Evolutionary conservation across 2,329 filamentous ascomycete species (phyloP).

Genomic region (Fusarium sp.): DNA sequence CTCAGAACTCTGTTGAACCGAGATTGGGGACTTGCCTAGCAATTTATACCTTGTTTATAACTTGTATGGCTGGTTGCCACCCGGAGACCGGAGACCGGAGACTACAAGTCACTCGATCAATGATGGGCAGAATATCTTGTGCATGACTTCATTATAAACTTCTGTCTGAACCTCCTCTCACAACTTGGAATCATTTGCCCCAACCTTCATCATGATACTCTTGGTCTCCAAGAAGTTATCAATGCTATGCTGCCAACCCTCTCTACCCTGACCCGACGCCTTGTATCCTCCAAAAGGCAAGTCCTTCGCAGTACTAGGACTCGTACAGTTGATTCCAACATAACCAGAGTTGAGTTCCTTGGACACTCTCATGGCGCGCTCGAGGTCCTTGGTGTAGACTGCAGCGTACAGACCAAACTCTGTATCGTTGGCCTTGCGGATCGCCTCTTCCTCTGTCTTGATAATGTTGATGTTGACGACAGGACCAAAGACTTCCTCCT

Average conservation of each 20-base stretch:
- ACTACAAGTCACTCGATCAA: neutral
- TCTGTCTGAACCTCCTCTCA: neutral
- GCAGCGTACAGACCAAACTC: conserved; percentile 68
- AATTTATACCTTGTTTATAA: rapidly evolving
- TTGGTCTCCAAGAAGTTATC: conserved; percentile 39
- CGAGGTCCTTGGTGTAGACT: conserved; percentile 68
- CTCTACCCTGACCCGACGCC: conserved; percentile 21
- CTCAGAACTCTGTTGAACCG: rapidly evolving
- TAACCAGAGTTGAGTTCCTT: conserved; percentile 70
- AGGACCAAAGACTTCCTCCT: conserved; percentile 74
- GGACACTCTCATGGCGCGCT: conserved; percentile 57
- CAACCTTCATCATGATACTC: conserved; percentile 39
- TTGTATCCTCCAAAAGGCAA: conserved; percentile 38
- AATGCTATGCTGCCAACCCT: conserved; percentile 29
- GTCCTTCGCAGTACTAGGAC: conserved; percentile 15
- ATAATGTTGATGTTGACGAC: conserved; percentile 68
- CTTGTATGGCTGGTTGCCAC: neutral
- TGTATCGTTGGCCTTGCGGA: conserved; percentile 55
- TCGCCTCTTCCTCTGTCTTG: conserved; percentile 48
- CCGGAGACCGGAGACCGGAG: too few relatives aligned
- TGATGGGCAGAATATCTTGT: neutral
- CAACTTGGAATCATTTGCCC: conserved; percentile 4
- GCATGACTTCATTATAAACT: neutral
- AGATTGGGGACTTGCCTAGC: rapidly evolving
- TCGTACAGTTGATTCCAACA: conserved; percentile 67